A percentile compares a stretch with the other conserved stretches of the same genome.
Conservation (phyloP, 78 protist species). For the Diacronema lutheri region DNA sequence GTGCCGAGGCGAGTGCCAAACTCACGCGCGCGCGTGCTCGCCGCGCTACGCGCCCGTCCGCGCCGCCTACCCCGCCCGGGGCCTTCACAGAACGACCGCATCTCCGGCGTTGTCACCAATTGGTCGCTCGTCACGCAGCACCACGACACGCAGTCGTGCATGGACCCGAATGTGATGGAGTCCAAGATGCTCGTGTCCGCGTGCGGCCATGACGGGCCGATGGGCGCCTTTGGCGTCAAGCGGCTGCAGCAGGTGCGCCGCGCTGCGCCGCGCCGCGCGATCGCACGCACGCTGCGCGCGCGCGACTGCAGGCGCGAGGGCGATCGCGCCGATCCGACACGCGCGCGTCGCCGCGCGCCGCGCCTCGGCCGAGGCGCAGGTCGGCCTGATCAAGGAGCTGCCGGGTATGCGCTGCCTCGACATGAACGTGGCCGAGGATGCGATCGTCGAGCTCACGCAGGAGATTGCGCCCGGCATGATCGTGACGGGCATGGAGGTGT, state of each 20-base stretch:
- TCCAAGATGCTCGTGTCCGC: constrained; percentile 21
- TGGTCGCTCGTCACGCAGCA: constrained; percentile 31
- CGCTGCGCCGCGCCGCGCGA: too few relatives aligned
- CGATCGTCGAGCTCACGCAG: constrained; percentile 14
- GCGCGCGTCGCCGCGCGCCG: too few relatives aligned
- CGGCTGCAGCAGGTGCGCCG: neutral
- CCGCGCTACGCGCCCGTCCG: too few relatives aligned
- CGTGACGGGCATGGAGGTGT: constrained; percentile 39
- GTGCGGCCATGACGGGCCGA: constrained; percentile 41
- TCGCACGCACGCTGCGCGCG: too few relatives aligned
- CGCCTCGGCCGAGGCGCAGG: too few relatives aligned
- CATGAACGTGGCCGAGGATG: constrained; percentile 24
- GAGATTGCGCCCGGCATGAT: constrained; percentile 30
- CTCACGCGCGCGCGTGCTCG: too few relatives aligned
- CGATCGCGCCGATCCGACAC: too few relatives aligned
- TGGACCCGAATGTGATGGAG: constrained; percentile 47
- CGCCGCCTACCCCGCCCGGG: too few relatives aligned
- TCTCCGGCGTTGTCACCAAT: constrained; percentile 38
- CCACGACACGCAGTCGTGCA: constrained; percentile 38
- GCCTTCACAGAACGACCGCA: too few relatives aligned
- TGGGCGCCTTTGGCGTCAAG: constrained; percentile 23
- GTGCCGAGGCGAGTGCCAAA: too few relatives aligned
- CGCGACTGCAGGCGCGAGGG: too few relatives aligned
- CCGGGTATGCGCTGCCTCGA: constrained; percentile 22
- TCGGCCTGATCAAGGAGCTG: constrained; percentile 19